Evolutionary conservation across 768 basidiomycete genomes (phyloP).

Genomic region (Leccinum barrowsii): DNA sequence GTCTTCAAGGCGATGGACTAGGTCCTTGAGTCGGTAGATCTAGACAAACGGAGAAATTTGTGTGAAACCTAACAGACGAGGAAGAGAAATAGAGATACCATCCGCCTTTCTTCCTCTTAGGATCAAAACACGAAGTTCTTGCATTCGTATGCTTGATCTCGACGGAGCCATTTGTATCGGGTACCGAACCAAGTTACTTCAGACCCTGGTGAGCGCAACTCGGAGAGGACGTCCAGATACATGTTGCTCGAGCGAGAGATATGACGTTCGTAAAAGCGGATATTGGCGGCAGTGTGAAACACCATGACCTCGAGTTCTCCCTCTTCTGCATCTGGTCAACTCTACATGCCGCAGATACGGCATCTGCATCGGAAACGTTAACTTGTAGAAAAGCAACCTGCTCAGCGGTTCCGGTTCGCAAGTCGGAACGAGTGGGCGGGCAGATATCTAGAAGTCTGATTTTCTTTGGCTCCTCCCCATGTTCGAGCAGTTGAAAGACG

Average conservation of each 20-base stretch:
- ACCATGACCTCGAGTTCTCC: conserved; percentile 46
- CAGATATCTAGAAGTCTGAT: conserved; percentile 70
- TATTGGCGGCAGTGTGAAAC: conserved; percentile 75
- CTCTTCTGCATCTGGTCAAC: conserved; percentile 46
- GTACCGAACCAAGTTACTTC: conserved; percentile 18
- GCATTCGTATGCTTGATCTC: conserved; percentile 13
- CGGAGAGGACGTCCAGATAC: conserved; percentile 15
- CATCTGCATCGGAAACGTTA: conserved; percentile 52
- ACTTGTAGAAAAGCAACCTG: conserved; percentile 56
- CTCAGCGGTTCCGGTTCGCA: conserved; percentile 48
- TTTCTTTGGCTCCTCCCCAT: conserved; percentile 63
- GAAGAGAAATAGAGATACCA: background rate
- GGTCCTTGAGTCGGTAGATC: conserved; percentile 8
- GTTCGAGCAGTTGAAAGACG: conserved; percentile 58
- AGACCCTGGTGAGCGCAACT: conserved; percentile 21
- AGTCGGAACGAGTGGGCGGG: conserved; percentile 52
- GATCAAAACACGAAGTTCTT: background rate
- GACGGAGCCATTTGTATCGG: conserved; percentile 12
- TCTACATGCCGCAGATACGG: conserved; percentile 58
- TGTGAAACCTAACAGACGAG: background rate
- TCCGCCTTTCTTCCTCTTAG: background rate
- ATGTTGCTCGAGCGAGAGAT: conserved; percentile 51
- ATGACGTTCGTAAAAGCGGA: conserved; percentile 72
- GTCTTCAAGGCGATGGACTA: conserved; percentile 6
- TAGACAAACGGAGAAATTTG: background rate